A percentile compares a stretch with the other conserved stretches of the same genome.
phyloP scores from a whole-genome alignment of 257 asterid genomes.

The Solanum infundibuliforme region DNA sequence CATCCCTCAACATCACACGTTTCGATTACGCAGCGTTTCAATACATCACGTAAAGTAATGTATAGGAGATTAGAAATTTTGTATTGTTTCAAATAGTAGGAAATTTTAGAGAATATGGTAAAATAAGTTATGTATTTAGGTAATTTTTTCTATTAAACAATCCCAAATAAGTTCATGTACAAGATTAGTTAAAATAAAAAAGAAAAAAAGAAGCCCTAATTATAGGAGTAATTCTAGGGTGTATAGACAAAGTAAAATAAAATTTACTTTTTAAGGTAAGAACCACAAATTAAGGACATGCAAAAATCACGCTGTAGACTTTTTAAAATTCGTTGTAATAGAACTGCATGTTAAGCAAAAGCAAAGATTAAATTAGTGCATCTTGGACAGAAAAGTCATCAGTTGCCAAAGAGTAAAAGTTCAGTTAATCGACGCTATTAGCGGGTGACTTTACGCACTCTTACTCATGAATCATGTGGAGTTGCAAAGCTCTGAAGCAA shows the following conservation, averaged over 20 bases:
- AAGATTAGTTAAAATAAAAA: background rate
- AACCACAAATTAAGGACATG: background rate
- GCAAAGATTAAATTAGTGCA: background rate
- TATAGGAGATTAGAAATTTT: too few relatives aligned
- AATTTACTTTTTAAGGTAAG: background rate
- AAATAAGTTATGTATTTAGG: background rate
- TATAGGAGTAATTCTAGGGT: background rate
- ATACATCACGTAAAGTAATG: too few relatives aligned
- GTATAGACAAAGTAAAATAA: background rate
- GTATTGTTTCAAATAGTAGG: too few relatives aligned
- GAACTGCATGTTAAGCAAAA: background rate
- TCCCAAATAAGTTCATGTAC: background rate
- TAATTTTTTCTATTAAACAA: background rate
- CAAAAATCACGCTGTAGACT: background rate
- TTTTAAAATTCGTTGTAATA: background rate
- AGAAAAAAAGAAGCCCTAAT: background rate
- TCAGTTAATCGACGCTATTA: background rate
- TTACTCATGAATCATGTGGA: background rate
- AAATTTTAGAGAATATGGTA: too few relatives aligned
- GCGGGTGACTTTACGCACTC: background rate
- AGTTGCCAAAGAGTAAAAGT: background rate
- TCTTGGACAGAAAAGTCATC: background rate
- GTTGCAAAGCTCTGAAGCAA: background rate
- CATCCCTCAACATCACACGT: background rate
- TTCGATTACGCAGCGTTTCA: accelerated